These are phyloP conservation scores for Cordyceps cicadae DNA, from an alignment of 2,329 filamentous ascomycete genomes.

Conservation along the genomic window DNA sequence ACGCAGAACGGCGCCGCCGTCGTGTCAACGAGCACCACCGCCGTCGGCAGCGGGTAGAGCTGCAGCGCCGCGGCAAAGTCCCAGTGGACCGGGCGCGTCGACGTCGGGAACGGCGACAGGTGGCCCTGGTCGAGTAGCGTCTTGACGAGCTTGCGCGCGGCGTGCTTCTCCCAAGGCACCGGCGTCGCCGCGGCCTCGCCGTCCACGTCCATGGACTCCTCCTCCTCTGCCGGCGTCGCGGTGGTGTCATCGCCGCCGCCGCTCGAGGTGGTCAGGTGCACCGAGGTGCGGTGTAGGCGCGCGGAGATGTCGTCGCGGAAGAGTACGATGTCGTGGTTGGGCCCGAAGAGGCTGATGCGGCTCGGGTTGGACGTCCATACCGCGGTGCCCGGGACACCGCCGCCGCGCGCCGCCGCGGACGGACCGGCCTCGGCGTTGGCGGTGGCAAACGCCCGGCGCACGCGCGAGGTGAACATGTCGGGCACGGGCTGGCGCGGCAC, in stretches of 20 bases:
- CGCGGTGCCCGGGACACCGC: constrained; percentile 43
- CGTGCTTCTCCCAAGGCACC: constrained; percentile 43
- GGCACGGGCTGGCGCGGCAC: constrained; percentile 67
- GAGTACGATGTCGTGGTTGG: constrained; percentile 76
- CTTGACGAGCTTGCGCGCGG: constrained; percentile 74
- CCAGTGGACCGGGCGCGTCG: constrained; percentile 78
- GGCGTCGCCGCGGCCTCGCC: constrained; percentile 12
- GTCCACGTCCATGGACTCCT: constrained; percentile 35
- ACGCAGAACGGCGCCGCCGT: constrained; percentile 76
- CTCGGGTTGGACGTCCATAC: constrained; percentile 87
- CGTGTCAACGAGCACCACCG: constrained; percentile 73
- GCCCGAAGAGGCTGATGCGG: constrained; percentile 75
- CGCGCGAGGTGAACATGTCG: constrained; percentile 79
- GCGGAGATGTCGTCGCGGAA: constrained; percentile 81
- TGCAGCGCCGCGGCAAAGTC: constrained; percentile 70
- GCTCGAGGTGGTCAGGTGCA: constrained; percentile 51
- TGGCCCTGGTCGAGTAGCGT: constrained; percentile 87
- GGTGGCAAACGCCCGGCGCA: constrained; percentile 69
- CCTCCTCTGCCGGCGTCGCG: constrained; percentile 16
- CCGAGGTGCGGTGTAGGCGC: constrained; percentile 66
- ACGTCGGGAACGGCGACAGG: constrained; percentile 77
- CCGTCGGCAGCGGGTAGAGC: constrained; percentile 81
- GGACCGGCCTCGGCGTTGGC: constrained; percentile 60
- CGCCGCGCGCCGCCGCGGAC: constrained; percentile 9
- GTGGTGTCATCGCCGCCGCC: constrained; percentile 6